Conservation (phyloP, 2,329 filamentous ascomycete species). For the Rhinocladiella mackenziei region DNA sequence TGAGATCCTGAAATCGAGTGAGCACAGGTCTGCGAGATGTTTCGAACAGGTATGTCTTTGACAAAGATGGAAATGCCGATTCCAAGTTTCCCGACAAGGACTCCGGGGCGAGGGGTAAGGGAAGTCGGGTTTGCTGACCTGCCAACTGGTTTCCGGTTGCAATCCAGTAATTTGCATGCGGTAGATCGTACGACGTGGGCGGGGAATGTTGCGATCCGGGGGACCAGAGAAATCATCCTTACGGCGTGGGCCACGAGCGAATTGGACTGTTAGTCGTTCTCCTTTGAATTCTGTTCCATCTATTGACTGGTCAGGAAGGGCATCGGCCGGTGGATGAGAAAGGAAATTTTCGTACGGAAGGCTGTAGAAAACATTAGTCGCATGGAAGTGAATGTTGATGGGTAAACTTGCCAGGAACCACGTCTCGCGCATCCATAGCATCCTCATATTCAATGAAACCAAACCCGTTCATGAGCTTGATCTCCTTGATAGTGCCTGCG, state of each 20-base stretch:
- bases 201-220: conserved; percentile 61
- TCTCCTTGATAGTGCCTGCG: conserved; percentile 94
- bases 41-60: too few species aligned
- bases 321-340: background rate
- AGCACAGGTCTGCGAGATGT: conserved; percentile 6
- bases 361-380: conserved; percentile 15
- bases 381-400: conserved; percentile 12
- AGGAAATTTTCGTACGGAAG: conserved; percentile 20
- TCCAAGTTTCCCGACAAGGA: too few species aligned
- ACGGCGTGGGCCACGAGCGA: conserved; percentile 80
- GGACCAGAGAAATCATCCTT: conserved; percentile 62
- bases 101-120: background rate
- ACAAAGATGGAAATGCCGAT: too few species aligned
- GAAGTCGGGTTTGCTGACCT: conserved; percentile 67
- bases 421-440: conserved; percentile 94
- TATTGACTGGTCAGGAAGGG: conserved; percentile 42
- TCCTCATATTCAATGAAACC: conserved; percentile 99
- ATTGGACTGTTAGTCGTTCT: conserved; percentile 94
- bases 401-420: conserved; percentile 78
- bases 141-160: conserved; percentile 98
- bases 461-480: conserved; percentile 99
- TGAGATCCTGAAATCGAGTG: conserved; percentile 71
- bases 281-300: conserved; percentile 98
- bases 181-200: conserved; percentile 88
- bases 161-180: conserved; percentile 98